Percentiles rank a stretch among this genome's conserved stretches.
These are phyloP conservation scores for Basidiobolus meristosporus DNA, from an alignment of 371 early-diverging fungal species.

Conservation along the genomic window DNA sequence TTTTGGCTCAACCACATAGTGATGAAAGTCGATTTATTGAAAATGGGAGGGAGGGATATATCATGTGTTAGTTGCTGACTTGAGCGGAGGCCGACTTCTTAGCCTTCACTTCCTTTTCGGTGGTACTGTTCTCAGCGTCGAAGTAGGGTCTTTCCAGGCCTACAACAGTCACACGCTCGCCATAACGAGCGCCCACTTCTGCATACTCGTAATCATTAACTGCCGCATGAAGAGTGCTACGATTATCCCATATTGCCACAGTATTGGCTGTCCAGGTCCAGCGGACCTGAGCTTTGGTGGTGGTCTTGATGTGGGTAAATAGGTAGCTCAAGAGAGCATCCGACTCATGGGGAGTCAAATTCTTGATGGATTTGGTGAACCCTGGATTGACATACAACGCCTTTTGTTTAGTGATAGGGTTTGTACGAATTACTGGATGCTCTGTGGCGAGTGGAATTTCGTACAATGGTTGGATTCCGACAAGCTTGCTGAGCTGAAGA, in stretches of 20 bases:
- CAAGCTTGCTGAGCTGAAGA: slow-evolving; percentile 11
- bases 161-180: slow-evolving; percentile 19
- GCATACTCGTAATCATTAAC: slow-evolving; percentile 16
- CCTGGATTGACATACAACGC: slow-evolving; percentile 35
- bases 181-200: slow-evolving; percentile 7
- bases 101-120: slow-evolving; percentile 10
- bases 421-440: slow-evolving; percentile 41
- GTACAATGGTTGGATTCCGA: slow-evolving; percentile 15
- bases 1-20: too few relatives aligned
- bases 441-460: slow-evolving; percentile 15
- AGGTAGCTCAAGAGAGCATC: slow-evolving; percentile 27
- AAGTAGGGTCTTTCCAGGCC: slow-evolving; percentile 32
- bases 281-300: slow-evolving; percentile 38
- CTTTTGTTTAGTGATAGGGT: slow-evolving; percentile 52
- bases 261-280: slow-evolving; percentile 33
- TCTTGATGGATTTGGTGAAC: slow-evolving; percentile 34
- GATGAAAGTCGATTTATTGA: too few relatives aligned
- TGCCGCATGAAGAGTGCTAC: slow-evolving; percentile 25
- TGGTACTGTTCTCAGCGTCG: slow-evolving; percentile 22
- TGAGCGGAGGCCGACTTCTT: too few relatives aligned
- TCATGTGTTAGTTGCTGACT: too few relatives aligned
- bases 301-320: slow-evolving; percentile 19
- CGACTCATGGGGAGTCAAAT: slow-evolving; percentile 24
- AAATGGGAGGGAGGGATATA: too few relatives aligned
- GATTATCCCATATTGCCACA: slow-evolving; percentile 51